phyloP scores from a whole-genome alignment of 2,329 filamentous ascomycete genomes.

The Aspergillus eucalypticola region DNA sequence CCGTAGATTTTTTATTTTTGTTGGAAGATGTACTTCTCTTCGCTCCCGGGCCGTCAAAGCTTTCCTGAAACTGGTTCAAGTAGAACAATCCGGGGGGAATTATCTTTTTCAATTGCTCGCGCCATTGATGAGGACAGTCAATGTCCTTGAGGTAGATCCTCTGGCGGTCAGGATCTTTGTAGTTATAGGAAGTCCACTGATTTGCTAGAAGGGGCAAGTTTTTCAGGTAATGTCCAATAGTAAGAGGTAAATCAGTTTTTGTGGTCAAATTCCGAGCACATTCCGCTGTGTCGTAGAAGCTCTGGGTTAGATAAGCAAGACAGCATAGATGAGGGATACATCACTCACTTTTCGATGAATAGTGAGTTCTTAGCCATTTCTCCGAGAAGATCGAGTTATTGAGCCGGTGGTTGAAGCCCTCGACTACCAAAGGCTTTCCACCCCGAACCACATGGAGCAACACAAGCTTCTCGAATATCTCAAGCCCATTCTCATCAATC shows the following conservation, averaged over 20 bases:
- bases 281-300: slow-evolving; percentile 60
- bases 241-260: slow-evolving; percentile 76
- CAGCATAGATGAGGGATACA: not conserved
- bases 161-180: slow-evolving; percentile 75
- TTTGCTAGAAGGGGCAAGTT: slow-evolving; percentile 82
- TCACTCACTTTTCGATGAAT: slow-evolving; percentile 72
- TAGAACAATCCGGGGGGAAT: slow-evolving; percentile 87
- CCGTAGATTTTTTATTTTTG: slow-evolving; percentile 42
- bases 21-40: slow-evolving; percentile 44
- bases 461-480: slow-evolving; percentile 83
- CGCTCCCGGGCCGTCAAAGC: slow-evolving; percentile 57
- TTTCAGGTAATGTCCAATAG: slow-evolving; percentile 84
- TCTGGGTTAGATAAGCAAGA: slow-evolving; percentile 18
- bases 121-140: slow-evolving; percentile 88
- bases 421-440: slow-evolving; percentile 86
- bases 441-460: slow-evolving; percentile 78
- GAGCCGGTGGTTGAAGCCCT: slow-evolving; percentile 77
- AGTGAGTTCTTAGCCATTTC: slow-evolving; percentile 76
- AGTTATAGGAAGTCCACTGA: slow-evolving; percentile 75
- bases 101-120: slow-evolving; percentile 71
- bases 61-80: slow-evolving; percentile 74
- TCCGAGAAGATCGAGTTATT: slow-evolving; percentile 76
- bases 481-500: slow-evolving; percentile 73
- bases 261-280: slow-evolving; percentile 77
- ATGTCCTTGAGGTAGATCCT: slow-evolving; percentile 96